phyloP scores from a whole-genome alignment of 2,329 filamentous ascomycete species.

The Dactylellina sp. region DNA sequence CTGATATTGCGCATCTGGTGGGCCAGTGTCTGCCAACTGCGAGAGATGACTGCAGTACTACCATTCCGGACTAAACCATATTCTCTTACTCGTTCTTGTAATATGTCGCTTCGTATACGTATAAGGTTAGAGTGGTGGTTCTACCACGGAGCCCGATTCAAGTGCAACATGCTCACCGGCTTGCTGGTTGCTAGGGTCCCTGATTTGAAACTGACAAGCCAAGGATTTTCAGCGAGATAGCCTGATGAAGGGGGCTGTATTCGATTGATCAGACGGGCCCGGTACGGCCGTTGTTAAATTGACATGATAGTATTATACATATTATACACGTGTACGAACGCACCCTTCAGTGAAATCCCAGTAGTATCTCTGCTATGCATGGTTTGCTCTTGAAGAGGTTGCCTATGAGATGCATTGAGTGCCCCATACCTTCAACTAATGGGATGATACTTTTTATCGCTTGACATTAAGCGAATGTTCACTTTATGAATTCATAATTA shows the following conservation, averaged over 20 bases:
- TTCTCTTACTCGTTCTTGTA: too few species aligned
- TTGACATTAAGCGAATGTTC: conserved; percentile 9
- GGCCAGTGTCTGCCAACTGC: neutral
- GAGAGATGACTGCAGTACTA: conserved; percentile 24
- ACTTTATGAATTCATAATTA: neutral
- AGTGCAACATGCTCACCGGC: neutral
- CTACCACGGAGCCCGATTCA: neutral
- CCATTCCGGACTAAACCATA: too few species aligned
- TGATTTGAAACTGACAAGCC: neutral
- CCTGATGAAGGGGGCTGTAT: neutral
- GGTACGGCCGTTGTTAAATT: neutral
- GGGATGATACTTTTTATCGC: conserved; percentile 17
- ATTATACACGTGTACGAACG: too few species aligned
- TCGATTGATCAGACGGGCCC: neutral
- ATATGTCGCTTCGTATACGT: conserved; percentile 22
- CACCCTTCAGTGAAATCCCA: too few species aligned
- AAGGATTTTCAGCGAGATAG: conserved; percentile 13
- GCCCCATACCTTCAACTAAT: neutral
- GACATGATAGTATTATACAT: neutral
- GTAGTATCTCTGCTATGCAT: conserved; percentile 13
- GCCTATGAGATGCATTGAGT: conserved; percentile 23
- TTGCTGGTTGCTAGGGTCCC: too few species aligned
- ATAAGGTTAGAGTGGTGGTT: neutral
- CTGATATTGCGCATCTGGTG: neutral
- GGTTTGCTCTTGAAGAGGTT: conserved; percentile 22